Conservation (phyloP, 2,329 filamentous ascomycete species). For the Polytolypa hystricis region DNA sequence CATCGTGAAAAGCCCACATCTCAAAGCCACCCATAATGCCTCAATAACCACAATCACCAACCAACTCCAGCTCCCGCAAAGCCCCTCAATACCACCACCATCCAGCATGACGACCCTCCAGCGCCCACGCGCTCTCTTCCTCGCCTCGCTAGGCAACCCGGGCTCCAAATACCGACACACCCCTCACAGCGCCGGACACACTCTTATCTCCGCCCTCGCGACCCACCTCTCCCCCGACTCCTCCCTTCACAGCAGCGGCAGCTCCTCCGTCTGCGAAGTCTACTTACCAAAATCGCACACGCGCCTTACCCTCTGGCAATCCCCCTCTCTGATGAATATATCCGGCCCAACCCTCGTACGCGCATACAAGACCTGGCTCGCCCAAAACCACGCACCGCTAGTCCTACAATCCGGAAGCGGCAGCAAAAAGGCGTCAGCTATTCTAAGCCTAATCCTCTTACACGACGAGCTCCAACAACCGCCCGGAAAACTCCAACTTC, state of each 20-base stretch:
- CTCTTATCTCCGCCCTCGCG: conserved; percentile 54
- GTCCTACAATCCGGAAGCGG: too few species aligned
- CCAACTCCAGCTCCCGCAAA: too few species aligned
- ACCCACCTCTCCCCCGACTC: conserved; percentile 41
- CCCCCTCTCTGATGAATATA: conserved; percentile 71
- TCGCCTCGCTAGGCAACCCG: conserved; percentile 83
- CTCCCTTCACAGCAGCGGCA: conserved; percentile 30
- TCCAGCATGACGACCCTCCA: not conserved
- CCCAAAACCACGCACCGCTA: too few species aligned
- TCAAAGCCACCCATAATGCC: too few species aligned
- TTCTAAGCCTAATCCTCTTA: conserved; percentile 56
- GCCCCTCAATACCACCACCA: too few species aligned
- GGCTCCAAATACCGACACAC: conserved; percentile 58
- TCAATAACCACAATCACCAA: too few species aligned
- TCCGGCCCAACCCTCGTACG: conserved; percentile 59
- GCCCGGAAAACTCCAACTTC: conserved; percentile 56
- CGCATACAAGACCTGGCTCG: conserved; percentile 46
- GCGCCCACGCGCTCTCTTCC: conserved; percentile 48
- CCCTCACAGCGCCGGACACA: conserved; percentile 79
- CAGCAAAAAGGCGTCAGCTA: conserved; percentile 13
- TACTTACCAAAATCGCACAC: conserved; percentile 33
- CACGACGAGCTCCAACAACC: conserved; percentile 79
- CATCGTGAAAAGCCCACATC: too few species aligned
- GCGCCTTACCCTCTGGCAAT: conserved; percentile 61
- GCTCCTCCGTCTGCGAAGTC: conserved; percentile 42